Evolutionary conservation across 2,329 filamentous ascomycete species (phyloP), one percentile per base, ranked within the genome.

Genomic region (Venturia pyrina): DNA sequence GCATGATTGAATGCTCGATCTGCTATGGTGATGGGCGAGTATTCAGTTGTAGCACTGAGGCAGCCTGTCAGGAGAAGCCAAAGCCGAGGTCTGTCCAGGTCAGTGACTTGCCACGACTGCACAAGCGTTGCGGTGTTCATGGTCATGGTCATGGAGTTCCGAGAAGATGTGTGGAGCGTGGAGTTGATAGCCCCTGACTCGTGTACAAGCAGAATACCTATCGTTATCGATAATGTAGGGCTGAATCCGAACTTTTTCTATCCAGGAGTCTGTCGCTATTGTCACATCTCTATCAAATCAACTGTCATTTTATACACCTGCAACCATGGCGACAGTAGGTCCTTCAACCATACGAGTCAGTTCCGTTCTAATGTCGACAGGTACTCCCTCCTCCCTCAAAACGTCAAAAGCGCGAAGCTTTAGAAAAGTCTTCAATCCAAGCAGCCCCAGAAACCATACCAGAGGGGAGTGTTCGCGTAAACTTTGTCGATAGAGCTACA

Each of bases 351-450:
- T 24, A 11, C 1, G 7, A 21, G 1, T 11, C 5, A 50, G 24
- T 24, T 19, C 2, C 17, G 37, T 59, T 5, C 28, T 59, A 28
- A 59, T 5, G 32, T 37, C 6, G 28, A 59, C 53, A 59, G 53
- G 78, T 93, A 61, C 76, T 88, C 6, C 91, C 91, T n/a, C 91
- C 90, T 60, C 90, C 91, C 5, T 93, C 88, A 64, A 98, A 97
- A 78, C 86, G 92, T 68, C 92, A 96, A 74, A 89, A 88, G 76
- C 86, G 89, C 62, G 90, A 90, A 70, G 83, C 84, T 28, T 82
- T 89, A 50, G 90, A 91, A 70, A 86, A 86, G 72, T 85, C 89
- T 8, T 83, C 87, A 69, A 80, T 86, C 60, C 91, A 96, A 73
- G 88, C 95, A 73, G 87, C 93, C 78, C 83, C 93, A 63, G 80